Base-by-base conservation (phyloP, 2,329 filamentous ascomycete genomes). In the Alternaria burnsii region DNA sequence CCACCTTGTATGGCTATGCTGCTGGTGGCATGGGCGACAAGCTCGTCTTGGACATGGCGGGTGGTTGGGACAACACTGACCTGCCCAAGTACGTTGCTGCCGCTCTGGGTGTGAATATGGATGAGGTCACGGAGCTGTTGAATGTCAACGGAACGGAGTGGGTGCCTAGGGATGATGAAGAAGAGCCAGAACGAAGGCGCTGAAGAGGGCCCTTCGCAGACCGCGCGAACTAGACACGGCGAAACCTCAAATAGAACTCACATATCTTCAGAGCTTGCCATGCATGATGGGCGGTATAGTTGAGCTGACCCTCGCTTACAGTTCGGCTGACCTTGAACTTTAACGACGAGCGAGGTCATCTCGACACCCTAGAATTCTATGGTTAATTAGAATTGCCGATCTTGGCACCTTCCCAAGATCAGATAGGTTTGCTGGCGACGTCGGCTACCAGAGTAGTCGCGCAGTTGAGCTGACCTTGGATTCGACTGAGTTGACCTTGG, bases 1-100 rank as follows among this genome's bases (percentile, higher is more conserved):
- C 79, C 22, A 77, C 71, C 1, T 65, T 81, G 16, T 77, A 77
- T 52, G 79, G 78, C 5, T 78, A 80, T 40, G 78, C 60, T 12
- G 61, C 30, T 38, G 70, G 70, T 3, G 59, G 41, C 54, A 58
- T 63, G 20, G 67, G 67, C 0, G 59, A 59, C 3, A 63, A 64
- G 11, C 43, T 71, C 12, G 68, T 55, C 30, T 46, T 59, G 0
- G 68, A 71, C 43, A 71, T 71, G 69, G 62, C 68, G 12, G 68
- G 68, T 5, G 66, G 70, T 18, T 68, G 67, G 63, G 69, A 72
- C 18, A 71, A 71, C 40, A 72, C 65, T 12, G 51, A 69, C 34
- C 5, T 72, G 36, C 68, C 69, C 3, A 55, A 59, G 14, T 72
- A 72, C 22, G 59, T 71, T 24, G 69, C 67, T 52, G 54, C 55